These are phyloP conservation scores for Avena eriantha DNA, from an alignment of 176 grass and related monocot species.

Conservation along the genomic window DNA sequence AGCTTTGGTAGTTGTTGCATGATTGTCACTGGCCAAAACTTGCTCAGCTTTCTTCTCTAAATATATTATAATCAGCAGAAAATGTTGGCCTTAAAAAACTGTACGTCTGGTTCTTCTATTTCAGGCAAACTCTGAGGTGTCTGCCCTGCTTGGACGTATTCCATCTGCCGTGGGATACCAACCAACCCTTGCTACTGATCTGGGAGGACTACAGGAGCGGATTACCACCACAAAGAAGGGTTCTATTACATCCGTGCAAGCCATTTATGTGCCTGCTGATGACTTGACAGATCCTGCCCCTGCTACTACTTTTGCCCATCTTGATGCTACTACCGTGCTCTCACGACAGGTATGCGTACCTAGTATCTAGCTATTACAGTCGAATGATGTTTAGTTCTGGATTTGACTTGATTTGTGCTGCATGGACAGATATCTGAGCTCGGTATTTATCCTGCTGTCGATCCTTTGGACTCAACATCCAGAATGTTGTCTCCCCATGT, in stretches of 20 bases:
- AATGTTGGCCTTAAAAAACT: conserved; percentile 17
- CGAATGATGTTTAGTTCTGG: conserved; percentile 17
- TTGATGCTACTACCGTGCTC: conserved; percentile 96
- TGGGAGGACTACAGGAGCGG: conserved; percentile 93
- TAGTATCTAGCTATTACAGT: background rate
- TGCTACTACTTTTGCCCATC: conserved; percentile 96
- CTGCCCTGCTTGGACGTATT: conserved; percentile 95
- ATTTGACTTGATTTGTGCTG: conserved; percentile 31
- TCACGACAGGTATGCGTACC: conserved; percentile 70
- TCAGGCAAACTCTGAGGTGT: conserved; percentile 98
- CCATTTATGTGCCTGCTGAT: conserved; percentile 98
- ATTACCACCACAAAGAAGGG: conserved; percentile 99
- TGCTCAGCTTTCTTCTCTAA: background rate
- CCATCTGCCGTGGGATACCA: conserved; percentile 98
- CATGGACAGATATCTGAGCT: conserved; percentile 82
- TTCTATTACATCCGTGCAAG: conserved; percentile 95
- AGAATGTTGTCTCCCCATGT: conserved; percentile 98
- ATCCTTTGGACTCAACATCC: conserved; percentile 91
- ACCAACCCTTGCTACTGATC: conserved; percentile 95
- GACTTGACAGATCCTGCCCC: conserved; percentile 99
- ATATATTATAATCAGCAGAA: background rate
- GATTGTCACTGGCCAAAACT: background rate
- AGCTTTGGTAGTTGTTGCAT: background rate
- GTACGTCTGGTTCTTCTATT: conserved; percentile 35
- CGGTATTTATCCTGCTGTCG: conserved; percentile 95